A percentile compares a stretch with the other conserved stretches of the same genome.
phyloP scores from a whole-genome alignment of 1,284 basidiomycete species.

The Irpex rosettiformis region DNA sequence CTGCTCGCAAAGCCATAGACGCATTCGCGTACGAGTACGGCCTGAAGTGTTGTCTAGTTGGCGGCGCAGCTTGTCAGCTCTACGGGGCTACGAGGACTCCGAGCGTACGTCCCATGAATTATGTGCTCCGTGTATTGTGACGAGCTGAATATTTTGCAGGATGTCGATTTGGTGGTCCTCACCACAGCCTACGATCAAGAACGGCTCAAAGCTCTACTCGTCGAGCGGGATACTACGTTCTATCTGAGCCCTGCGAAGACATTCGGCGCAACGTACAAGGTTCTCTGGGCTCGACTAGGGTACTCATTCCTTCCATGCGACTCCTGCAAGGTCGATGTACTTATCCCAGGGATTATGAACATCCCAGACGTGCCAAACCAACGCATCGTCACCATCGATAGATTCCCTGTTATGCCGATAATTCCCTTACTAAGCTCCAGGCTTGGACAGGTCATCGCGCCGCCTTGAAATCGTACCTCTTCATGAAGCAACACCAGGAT shows the following conservation, averaged over 20 bases:
- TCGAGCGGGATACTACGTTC: slow-evolving; percentile 22
- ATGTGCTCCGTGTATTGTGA: too few relatives aligned
- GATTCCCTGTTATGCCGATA: slow-evolving; percentile 29
- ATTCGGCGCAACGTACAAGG: slow-evolving; percentile 23
- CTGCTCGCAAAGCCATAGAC: slow-evolving; percentile 11
- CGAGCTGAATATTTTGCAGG: too few relatives aligned
- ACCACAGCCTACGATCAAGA: slow-evolving; percentile 18
- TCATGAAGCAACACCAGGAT: slow-evolving; percentile 27
- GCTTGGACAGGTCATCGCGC: slow-evolving; percentile 31
- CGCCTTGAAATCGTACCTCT: slow-evolving; percentile 19
- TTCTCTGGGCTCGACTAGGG: slow-evolving; percentile 26
- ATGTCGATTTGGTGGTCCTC: slow-evolving; percentile 29
- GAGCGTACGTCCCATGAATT: slow-evolving; percentile 30
- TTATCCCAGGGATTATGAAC: slow-evolving; percentile 28
- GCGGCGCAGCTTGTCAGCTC: slow-evolving; percentile 34
- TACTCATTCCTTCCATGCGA: neutral
- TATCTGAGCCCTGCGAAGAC: slow-evolving; percentile 24
- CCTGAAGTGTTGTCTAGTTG: slow-evolving; percentile 33
- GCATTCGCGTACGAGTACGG: slow-evolving; percentile 15
- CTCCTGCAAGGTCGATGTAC: slow-evolving; percentile 34
- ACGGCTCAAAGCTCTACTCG: slow-evolving; percentile 22
- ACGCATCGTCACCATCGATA: slow-evolving; percentile 15
- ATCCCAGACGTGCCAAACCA: slow-evolving; percentile 27
- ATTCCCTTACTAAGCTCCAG: slow-evolving; percentile 33
- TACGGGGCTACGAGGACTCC: slow-evolving; percentile 37